Conservation (phyloP, 2,329 filamentous ascomycete genomes). For the Colletotrichum abscissum region DNA sequence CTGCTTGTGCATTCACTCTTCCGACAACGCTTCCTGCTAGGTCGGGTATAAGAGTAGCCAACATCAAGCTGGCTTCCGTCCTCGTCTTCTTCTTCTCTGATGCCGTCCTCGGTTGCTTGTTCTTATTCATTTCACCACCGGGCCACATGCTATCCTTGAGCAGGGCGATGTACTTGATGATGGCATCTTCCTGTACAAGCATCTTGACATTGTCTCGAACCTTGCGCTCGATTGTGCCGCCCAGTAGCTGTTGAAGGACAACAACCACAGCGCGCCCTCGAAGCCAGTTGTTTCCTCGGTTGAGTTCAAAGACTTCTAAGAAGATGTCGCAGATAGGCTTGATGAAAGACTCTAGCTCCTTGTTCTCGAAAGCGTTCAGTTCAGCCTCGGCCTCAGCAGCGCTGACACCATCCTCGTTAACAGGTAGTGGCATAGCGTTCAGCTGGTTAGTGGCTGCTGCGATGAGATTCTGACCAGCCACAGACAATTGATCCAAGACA, state of each 20-base stretch:
- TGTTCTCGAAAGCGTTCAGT: slow-evolving; percentile 90
- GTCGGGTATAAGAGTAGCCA: slow-evolving; percentile 91
- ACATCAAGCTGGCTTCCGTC: slow-evolving; percentile 88
- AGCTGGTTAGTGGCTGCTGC: slow-evolving; percentile 78
- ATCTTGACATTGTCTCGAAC: slow-evolving; percentile 85
- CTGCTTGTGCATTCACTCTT: slow-evolving; percentile 88
- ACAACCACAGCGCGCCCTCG: slow-evolving; percentile 95
- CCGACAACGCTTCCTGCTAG: slow-evolving; percentile 94
- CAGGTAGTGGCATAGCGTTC: slow-evolving; percentile 63
- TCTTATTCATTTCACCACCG: slow-evolving; percentile 65
- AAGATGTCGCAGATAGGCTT: slow-evolving; percentile 99
- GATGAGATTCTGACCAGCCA: slow-evolving; percentile 91
- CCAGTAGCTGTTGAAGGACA: slow-evolving; percentile 93
- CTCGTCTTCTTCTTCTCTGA: slow-evolving; percentile 83
- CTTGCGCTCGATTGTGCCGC: slow-evolving; percentile 95
- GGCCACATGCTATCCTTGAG: slow-evolving; percentile 88
- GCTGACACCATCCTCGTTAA: slow-evolving; percentile 60
- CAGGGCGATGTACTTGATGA: slow-evolving; percentile 80
- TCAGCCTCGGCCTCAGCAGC: slow-evolving; percentile 91
- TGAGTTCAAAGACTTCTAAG: slow-evolving; percentile 93
- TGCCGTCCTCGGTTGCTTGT: slow-evolving; percentile 67
- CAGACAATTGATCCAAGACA: slow-evolving; percentile 91
- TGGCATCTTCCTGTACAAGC: slow-evolving; percentile 80
- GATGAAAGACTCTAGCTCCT: slow-evolving; percentile 92
- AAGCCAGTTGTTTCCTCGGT: slow-evolving; percentile 96